Conservation (phyloP, 2,329 filamentous ascomycete species). For the Scedosporium apiospermum region DNA sequence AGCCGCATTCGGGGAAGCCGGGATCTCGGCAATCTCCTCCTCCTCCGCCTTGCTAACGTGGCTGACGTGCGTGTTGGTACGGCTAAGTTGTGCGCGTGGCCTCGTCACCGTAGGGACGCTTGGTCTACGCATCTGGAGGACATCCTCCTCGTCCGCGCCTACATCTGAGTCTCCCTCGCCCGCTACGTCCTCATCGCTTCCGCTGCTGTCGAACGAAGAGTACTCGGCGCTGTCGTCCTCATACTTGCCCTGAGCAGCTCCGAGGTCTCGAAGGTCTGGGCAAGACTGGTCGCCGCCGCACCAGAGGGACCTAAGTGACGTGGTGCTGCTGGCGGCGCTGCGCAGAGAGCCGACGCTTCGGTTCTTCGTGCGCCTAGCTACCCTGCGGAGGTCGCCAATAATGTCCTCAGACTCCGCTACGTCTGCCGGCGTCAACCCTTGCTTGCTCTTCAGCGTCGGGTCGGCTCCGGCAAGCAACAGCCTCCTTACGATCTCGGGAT, state of each 20-base stretch:
- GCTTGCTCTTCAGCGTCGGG: conserved; percentile 54
- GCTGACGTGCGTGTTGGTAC: not conserved
- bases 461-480: conserved; percentile 67
- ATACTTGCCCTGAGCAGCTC: conserved; percentile 23
- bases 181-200: conserved; percentile 26
- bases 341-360: conserved; percentile 53
- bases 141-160: conserved; percentile 24
- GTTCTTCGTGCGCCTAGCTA: conserved; percentile 54
- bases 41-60: conserved; percentile 8
- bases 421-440: conserved; percentile 62
- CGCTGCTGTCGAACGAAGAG: conserved; percentile 29
- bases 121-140: conserved; percentile 26
- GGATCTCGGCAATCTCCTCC: conserved; percentile 26
- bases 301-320: conserved; percentile 59
- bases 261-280: conserved; percentile 11
- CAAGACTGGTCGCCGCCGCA: conserved; percentile 36
- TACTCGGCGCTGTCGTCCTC: conserved; percentile 34
- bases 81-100: not conserved
- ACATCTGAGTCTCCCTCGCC: conserved; percentile 25
- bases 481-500: conserved; percentile 65
- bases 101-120: conserved; percentile 8
- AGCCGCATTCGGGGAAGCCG: conserved; percentile 48
- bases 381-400: conserved; percentile 51
- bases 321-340: conserved; percentile 56
- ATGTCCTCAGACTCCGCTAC: conserved; percentile 58